Percentiles rank a stretch among this genome's conserved stretches.
Evolutionary conservation across 257 asterid species (phyloP).

Genomic region (Perilla frutescens): DNA sequence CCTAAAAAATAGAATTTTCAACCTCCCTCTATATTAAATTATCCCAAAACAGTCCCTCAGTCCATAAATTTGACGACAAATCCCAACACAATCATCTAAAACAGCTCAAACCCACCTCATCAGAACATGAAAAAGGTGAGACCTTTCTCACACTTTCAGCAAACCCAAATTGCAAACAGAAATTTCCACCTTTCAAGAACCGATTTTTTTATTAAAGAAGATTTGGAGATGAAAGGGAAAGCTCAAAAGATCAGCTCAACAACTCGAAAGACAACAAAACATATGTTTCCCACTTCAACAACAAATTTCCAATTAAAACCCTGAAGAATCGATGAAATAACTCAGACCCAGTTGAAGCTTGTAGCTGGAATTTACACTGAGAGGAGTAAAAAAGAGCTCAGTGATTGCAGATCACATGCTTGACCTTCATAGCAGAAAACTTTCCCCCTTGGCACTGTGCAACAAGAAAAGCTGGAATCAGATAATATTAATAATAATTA

Average conservation of each 20-base stretch:
- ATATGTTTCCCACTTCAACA: constrained; percentile 33
- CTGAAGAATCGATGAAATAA: constrained; percentile 28
- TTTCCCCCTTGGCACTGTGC: constrained; percentile 41
- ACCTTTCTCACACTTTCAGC: constrained; percentile 24
- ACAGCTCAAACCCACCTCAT: constrained; percentile 36
- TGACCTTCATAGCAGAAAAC: constrained; percentile 40
- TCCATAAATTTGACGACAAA: constrained; percentile 26
- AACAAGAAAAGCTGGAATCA: constrained; percentile 46
- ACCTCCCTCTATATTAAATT: constrained; percentile 23
- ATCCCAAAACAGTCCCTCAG: constrained; percentile 36
- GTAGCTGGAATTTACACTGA: constrained; percentile 31
- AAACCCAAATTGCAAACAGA: constrained; percentile 34
- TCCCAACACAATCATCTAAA: constrained; percentile 25
- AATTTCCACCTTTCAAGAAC: constrained; percentile 36
- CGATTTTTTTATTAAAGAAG: constrained; percentile 31
- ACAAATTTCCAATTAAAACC: constrained; percentile 22
- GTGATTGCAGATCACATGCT: constrained; percentile 56
- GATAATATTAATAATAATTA: constrained; percentile 22
- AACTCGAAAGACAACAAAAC: constrained; percentile 37
- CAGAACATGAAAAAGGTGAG: constrained; percentile 26
- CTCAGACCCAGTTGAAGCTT: constrained; percentile 37
- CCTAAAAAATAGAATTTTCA: constrained; percentile 17
- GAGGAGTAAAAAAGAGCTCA: constrained; percentile 36
- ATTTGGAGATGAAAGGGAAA: constrained; percentile 25
- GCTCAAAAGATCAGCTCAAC: constrained; percentile 40